Percentiles rank a stretch among this genome's conserved stretches.
phyloP scores from a whole-genome alignment of 2,329 filamentous ascomycete species.

The Tolypocladium amazonense region DNA sequence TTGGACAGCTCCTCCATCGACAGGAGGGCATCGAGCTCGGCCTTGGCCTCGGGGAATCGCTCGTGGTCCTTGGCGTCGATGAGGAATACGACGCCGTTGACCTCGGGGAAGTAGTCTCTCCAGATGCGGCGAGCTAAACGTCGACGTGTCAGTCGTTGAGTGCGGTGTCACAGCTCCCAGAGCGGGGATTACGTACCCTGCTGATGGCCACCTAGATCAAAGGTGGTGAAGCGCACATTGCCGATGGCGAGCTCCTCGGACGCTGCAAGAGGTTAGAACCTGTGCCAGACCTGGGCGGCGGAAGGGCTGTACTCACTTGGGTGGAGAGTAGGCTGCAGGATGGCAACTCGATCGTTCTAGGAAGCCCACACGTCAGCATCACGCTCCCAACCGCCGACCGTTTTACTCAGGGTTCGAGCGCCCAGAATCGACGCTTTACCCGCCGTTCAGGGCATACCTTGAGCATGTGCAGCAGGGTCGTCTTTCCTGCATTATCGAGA shows the following conservation, averaged over 20 bases:
- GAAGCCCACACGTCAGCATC: constrained; percentile 11
- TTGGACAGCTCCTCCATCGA: constrained; percentile 95
- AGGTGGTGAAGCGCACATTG: constrained; percentile 89
- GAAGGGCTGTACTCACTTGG: constrained; percentile 53
- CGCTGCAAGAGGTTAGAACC: constrained; percentile 34
- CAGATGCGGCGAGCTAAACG: constrained; percentile 78
- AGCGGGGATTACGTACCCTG: constrained; percentile 49
- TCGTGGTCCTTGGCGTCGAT: constrained; percentile 97
- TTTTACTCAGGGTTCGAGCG: not conserved
- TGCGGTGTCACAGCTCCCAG: not conserved
- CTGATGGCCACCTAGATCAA: constrained; percentile 87
- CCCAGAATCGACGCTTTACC: not conserved
- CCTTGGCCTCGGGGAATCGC: constrained; percentile 88
- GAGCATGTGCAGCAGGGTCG: constrained; percentile 86
- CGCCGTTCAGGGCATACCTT: constrained; percentile 47
- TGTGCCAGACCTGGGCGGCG: not conserved
- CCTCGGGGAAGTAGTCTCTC: constrained; percentile 96
- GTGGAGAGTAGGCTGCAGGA: constrained; percentile 83
- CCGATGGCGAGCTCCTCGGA: constrained; percentile 89
- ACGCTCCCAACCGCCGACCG: not conserved
- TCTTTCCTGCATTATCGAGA: constrained; percentile 91
- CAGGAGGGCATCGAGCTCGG: constrained; percentile 88
- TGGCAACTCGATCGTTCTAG: constrained; percentile 85
- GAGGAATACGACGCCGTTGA: constrained; percentile 93
- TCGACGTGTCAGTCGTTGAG: constrained; percentile 1